These are phyloP conservation scores for Fraxinus excelsior DNA, from an alignment of 257 asterid genomes.

Conservation along the genomic window DNA sequence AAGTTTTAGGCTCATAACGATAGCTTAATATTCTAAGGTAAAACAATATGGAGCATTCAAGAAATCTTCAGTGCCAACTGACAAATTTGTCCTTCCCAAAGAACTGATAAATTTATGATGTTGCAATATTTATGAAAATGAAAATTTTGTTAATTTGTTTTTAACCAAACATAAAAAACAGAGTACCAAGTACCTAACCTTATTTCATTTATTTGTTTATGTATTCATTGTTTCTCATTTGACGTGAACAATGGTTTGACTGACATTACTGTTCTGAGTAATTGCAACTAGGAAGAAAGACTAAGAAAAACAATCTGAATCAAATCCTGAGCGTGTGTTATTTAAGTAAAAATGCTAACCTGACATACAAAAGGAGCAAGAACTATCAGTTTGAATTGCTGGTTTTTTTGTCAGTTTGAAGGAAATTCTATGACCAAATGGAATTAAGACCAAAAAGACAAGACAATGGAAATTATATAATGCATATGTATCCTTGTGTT, in stretches of 20 bases:
- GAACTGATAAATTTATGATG: background rate
- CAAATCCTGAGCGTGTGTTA: background rate
- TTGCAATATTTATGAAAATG: background rate
- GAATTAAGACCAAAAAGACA: background rate
- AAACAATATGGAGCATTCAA: background rate
- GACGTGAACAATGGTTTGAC: background rate
- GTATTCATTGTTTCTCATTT: background rate
- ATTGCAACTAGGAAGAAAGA: background rate
- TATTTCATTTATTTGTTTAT: background rate
- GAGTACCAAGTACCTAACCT: background rate
- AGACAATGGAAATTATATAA: background rate
- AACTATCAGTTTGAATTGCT: background rate
- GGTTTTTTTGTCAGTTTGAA: background rate
- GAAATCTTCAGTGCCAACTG: background rate
- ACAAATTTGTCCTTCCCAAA: background rate
- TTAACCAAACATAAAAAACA: background rate
- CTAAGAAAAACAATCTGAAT: background rate
- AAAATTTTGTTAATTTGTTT: no score
- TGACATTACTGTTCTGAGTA: background rate
- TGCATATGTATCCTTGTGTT: background rate
- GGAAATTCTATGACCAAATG: background rate
- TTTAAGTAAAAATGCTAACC: background rate
- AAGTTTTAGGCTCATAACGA: background rate
- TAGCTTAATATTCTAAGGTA: background rate
- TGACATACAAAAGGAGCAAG: background rate